Conservation (phyloP, 768 basidiomycete species). For the Roridomyces roridus region DNA sequence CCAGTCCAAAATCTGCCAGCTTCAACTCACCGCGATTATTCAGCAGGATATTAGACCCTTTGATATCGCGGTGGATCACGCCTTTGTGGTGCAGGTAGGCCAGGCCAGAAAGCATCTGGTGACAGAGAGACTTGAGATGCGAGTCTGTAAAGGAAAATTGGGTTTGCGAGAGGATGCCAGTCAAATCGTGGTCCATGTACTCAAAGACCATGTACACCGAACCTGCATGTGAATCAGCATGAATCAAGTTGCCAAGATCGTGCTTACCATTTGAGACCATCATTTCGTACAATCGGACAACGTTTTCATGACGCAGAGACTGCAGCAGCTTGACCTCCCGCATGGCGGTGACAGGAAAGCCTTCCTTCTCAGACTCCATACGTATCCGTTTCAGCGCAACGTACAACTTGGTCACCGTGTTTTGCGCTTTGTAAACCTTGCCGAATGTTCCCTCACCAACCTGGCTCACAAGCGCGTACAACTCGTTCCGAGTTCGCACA, state of each 20-base stretch:
- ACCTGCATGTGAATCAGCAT: constrained; percentile 51
- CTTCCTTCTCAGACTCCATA: constrained; percentile 97
- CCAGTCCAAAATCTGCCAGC: constrained; percentile 96
- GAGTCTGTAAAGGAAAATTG: constrained; percentile 85
- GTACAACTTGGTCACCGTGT: constrained; percentile 72
- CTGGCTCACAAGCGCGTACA: constrained; percentile 89
- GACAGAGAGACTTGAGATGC: constrained; percentile 93
- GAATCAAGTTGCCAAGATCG: constrained; percentile 6
- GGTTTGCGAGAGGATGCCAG: constrained; percentile 90
- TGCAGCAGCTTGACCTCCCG: constrained; percentile 98
- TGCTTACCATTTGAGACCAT: constrained; percentile 93
- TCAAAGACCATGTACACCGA: constrained; percentile 99
- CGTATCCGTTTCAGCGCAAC: constrained; percentile 96
- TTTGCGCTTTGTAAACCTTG: constrained; percentile 94
- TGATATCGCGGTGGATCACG: constrained; percentile 98
- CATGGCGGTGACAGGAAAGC: constrained; percentile 99
- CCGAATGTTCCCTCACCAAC: constrained; percentile 99
- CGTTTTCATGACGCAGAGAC: constrained; percentile 86
- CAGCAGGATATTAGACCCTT: constrained; percentile 97
- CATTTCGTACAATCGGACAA: constrained; percentile 94
- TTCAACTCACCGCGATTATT: constrained; percentile 93
- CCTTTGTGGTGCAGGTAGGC: constrained; percentile 95
- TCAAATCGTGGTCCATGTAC: constrained; percentile 99
- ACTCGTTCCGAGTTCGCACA: constrained; percentile 46
- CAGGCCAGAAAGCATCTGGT: constrained; percentile 94